Conservation (phyloP, 108 stramenopile species). For the Epithemia pelagica region DNA sequence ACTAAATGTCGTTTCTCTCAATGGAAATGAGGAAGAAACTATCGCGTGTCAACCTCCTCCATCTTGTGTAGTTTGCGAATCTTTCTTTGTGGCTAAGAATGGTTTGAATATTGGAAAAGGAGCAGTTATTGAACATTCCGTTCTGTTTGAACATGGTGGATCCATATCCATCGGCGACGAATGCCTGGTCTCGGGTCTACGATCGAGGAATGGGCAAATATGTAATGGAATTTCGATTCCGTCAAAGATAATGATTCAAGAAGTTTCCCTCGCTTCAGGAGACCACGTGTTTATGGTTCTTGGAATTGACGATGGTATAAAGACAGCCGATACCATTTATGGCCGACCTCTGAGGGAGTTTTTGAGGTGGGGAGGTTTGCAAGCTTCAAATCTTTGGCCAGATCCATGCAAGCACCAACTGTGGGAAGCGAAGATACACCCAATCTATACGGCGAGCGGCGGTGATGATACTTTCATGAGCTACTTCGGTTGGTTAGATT, state of each 20-base stretch:
- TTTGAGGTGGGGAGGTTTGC: conserved; percentile 25
- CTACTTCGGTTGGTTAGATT: too few species aligned
- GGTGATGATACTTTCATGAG: too few species aligned
- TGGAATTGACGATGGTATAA: conserved; percentile 58
- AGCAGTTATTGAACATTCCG: conserved; percentile 29
- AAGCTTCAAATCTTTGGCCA: conserved; percentile 45
- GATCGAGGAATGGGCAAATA: conserved; percentile 15
- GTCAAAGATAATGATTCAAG: conserved; percentile 41
- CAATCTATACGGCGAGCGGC: too few species aligned
- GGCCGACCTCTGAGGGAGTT: conserved; percentile 41
- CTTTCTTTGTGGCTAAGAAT: too few species aligned
- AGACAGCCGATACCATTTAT: conserved; percentile 34
- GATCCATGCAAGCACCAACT: too few species aligned
- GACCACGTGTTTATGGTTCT: conserved; percentile 32
- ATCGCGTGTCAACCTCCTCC: too few species aligned
- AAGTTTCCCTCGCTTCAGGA: conserved; percentile 18
- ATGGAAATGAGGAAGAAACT: too few species aligned
- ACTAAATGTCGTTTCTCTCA: too few species aligned
- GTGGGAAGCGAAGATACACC: too few species aligned
- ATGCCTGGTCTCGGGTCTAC: conserved; percentile 55
- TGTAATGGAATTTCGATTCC: conserved; percentile 23
- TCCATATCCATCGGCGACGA: conserved; percentile 26
- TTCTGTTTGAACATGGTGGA: too few species aligned
- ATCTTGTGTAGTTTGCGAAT: too few species aligned
- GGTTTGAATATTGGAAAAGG: conserved; percentile 11